Evolutionary conservation across 106 monocot species (phyloP), one percentile per base, ranked within the genome.

Genomic region (Amphibolis antarctica): DNA sequence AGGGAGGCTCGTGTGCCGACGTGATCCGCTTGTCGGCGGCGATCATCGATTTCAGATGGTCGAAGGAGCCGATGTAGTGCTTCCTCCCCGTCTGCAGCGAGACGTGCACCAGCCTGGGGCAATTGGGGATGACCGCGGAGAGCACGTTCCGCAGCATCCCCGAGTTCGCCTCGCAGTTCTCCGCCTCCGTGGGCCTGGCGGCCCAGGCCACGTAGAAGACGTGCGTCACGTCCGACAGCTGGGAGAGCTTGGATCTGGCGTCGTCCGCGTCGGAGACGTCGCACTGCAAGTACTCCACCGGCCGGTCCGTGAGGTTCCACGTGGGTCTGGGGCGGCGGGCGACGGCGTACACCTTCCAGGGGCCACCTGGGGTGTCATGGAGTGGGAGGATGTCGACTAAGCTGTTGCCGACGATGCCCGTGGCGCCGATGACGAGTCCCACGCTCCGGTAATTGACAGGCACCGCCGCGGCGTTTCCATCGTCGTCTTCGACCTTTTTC

Each of bases 301-400:
- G 70, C 47, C 63, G 68, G 62, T 31, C 42, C 28, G 68, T 30
- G 12, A 60, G 44, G 28, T 63, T 27, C 79, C 69, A 79, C n/a
- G 73, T 6, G 50, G 70, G 77, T 5, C 46, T 76, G 23, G 81
- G 81, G 22, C 84, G 78, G 68, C 84, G 81, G 55, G 81, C 76
- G 55, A 82, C 76, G 65, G 73, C 79, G 77, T 84, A 82, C 57
- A 88, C 76, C 66, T 88, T 88, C 88, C 88, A 84, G n/a, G 88
- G 84, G 20, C 67, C 78, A 42, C 82, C 82, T 26, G 94, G 96
- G 42, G 96, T 96, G 89, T 96, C 89, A 24, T 66, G 9, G 17
- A 96, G 78, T 17, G 94, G 89, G 45, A 96, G 89, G 74, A 96
- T 90, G 57, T 85, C 86, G 62, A 77, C 67, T 42, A 96, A 86